Percentiles rank a stretch among this genome's conserved stretches.
Conservation (phyloP, 1,284 basidiomycete genomes). For the Ceratobasidium sp. region DNA sequence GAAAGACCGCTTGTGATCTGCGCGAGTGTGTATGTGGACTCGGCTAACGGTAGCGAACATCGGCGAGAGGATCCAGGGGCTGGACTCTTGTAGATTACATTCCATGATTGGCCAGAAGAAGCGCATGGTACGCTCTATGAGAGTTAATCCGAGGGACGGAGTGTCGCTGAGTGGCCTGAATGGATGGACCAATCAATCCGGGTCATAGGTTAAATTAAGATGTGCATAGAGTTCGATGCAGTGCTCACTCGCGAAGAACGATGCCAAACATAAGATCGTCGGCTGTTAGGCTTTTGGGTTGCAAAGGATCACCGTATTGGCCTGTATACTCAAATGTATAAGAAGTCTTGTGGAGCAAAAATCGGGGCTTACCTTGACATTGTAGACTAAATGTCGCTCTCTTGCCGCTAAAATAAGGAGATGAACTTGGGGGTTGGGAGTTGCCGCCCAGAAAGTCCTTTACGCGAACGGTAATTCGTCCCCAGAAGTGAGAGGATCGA, state of each 20-base stretch:
- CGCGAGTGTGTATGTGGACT: neutral
- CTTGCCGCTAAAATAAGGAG: conserved; percentile 33
- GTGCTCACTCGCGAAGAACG: conserved; percentile 42
- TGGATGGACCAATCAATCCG: neutral
- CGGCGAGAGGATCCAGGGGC: conserved; percentile 38
- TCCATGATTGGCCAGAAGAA: conserved; percentile 45
- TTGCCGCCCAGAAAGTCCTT: conserved; percentile 1
- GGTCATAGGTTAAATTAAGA: neutral
- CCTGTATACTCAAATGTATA: conserved; percentile 3
- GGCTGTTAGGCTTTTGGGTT: conserved; percentile 15
- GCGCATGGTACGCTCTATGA: conserved; percentile 43
- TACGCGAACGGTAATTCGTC: conserved; percentile 42
- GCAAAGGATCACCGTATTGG: conserved; percentile 29
- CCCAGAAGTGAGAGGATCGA: conserved; percentile 25
- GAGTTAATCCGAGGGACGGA: conserved; percentile 25
- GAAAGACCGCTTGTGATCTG: conserved; percentile 1
- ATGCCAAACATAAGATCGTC: conserved; percentile 47
- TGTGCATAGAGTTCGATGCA: neutral
- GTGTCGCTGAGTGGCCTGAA: conserved; percentile 30
- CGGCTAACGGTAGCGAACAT: conserved; percentile 41
- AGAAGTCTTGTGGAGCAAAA: neutral
- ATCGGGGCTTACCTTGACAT: conserved; percentile 34
- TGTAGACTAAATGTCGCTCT: conserved; percentile 43
- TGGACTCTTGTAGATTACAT: conserved; percentile 8
- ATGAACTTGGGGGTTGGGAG: conserved; percentile 11